Conservation (phyloP, 805 yeast species). For the Hanseniaspora jakobsenii region DNA sequence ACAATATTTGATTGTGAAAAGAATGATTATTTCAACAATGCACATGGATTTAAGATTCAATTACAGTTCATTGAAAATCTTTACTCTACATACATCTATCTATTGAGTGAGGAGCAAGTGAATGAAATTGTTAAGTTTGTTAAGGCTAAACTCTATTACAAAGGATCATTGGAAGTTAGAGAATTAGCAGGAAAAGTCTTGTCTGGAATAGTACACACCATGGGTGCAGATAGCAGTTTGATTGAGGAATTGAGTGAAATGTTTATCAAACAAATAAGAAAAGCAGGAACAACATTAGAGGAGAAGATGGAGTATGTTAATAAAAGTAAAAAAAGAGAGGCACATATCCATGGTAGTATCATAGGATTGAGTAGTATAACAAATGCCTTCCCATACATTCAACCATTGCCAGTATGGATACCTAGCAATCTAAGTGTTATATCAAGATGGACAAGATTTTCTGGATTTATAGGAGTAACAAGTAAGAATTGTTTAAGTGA, state of each 20-base stretch:
- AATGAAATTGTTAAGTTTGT: conserved; percentile 40
- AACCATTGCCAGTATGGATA: conserved; percentile 88
- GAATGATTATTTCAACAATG: conserved; percentile 29
- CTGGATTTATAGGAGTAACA: conserved; percentile 69
- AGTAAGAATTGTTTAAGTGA: conserved; percentile 71
- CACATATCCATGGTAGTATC: conserved; percentile 67
- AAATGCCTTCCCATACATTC: conserved; percentile 75
- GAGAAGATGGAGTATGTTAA: conserved; percentile 17
- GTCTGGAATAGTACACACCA: conserved; percentile 66
- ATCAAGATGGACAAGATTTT: conserved; percentile 60
- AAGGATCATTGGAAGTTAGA: conserved; percentile 61
- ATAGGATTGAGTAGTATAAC: conserved; percentile 81
- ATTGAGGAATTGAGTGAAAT: conserved; percentile 30
- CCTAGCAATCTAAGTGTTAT: conserved; percentile 59
- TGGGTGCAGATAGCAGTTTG: conserved; percentile 32
- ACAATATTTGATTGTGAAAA: conserved; percentile 33
- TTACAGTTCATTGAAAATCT: conserved; percentile 61
- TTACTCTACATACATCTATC: conserved; percentile 55
- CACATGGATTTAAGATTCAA: conserved; percentile 54
- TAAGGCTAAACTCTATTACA: conserved; percentile 39
- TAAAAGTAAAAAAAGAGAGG: conserved; percentile 33
- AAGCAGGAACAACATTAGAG: conserved; percentile 12
- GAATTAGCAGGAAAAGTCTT: conserved; percentile 59
- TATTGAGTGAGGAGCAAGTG: conserved; percentile 39
- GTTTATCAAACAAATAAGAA: conserved; percentile 26